Conservation (phyloP, 768 basidiomycete species). For the Boletellus emodensis region DNA sequence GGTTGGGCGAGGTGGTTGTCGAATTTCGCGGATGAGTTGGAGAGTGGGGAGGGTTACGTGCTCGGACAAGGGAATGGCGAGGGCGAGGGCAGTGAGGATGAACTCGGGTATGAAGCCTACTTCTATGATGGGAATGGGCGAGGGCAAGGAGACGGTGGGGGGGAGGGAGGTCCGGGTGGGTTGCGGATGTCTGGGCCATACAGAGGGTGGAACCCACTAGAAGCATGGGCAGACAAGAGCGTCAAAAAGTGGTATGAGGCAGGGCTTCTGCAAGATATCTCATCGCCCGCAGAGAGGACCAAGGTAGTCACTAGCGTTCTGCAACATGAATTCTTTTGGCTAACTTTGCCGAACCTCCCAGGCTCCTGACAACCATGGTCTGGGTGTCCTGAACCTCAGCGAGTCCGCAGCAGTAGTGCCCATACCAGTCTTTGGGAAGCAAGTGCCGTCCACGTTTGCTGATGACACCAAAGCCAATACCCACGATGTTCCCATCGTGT, state of each 20-base stretch:
- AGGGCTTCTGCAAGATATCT: slow-evolving; percentile 58
- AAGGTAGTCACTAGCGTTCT: slow-evolving; percentile 40
- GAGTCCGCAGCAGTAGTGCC: slow-evolving; percentile 55
- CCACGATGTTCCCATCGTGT: slow-evolving; percentile 47
- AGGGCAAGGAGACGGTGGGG: slow-evolving; percentile 75
- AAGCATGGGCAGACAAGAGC: slow-evolving; percentile 91
- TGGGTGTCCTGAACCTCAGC: slow-evolving; percentile 39
- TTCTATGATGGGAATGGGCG: slow-evolving; percentile 78
- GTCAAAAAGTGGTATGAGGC: slow-evolving; percentile 81
- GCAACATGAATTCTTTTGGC: slow-evolving; percentile 7
- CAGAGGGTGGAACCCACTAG: slow-evolving; percentile 86
- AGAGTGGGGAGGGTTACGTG: slow-evolving; percentile 86
- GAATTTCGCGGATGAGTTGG: slow-evolving; percentile 86
- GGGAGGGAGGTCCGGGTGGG: slow-evolving; percentile 66
- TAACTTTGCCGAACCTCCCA: slow-evolving; percentile 23
- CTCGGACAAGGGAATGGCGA: slow-evolving; percentile 54
- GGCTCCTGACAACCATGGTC: slow-evolving; percentile 42
- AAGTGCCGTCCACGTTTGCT: slow-evolving; percentile 17
- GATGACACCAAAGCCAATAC: slow-evolving; percentile 21
- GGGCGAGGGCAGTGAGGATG: slow-evolving; percentile 77
- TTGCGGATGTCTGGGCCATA: slow-evolving; percentile 82
- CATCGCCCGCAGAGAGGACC: slow-evolving; percentile 38
- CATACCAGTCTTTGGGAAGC: slow-evolving; percentile 55
- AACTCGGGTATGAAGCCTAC: slow-evolving; percentile 81
- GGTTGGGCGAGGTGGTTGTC: slow-evolving; percentile 97